Percentiles rank a stretch among this genome's conserved stretches.
phyloP scores from a whole-genome alignment of 2,329 filamentous ascomycete species.

The Fusarium piperis region DNA sequence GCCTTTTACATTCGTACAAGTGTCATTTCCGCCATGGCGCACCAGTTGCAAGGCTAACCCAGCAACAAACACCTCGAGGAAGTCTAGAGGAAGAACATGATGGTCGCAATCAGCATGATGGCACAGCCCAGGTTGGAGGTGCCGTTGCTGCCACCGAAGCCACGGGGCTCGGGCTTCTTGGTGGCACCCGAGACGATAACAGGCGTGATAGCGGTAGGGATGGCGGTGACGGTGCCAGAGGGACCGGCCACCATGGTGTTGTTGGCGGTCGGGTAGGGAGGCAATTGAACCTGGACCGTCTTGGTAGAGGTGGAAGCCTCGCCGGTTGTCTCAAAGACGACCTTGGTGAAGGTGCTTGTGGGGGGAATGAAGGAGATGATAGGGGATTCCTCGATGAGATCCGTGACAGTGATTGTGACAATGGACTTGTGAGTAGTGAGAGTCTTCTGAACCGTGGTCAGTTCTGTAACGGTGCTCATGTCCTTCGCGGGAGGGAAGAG shows the following conservation, averaged over 20 bases:
- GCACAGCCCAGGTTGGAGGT: conserved; percentile 47
- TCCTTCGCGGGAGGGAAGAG: conserved; percentile 36
- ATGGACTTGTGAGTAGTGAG: conserved; percentile 37
- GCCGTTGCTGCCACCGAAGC: conserved; percentile 43
- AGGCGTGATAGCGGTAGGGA: conserved; percentile 37
- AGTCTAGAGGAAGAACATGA: conserved; percentile 48
- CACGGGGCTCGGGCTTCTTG: conserved; percentile 46
- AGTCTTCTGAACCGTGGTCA: conserved; percentile 40
- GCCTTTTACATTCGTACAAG: conserved; percentile 8
- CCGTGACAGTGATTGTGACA: conserved; percentile 41
- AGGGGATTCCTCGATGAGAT: conserved; percentile 17
- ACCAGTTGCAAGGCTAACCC: neutral
- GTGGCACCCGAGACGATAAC: conserved; percentile 46
- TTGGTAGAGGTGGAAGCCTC: conserved; percentile 43
- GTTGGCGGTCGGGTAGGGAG: conserved; percentile 45
- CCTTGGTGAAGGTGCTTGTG: conserved; percentile 44
- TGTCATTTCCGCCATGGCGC: neutral
- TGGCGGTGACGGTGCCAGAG: conserved; percentile 39
- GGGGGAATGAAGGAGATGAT: conserved; percentile 28
- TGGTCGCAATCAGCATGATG: conserved; percentile 49
- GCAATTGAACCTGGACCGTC: conserved; percentile 44
- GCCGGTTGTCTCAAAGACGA: conserved; percentile 46
- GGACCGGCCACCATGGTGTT: conserved; percentile 37
- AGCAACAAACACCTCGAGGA: neutral
- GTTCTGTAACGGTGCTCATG: conserved; percentile 40